phyloP scores from a whole-genome alignment of 2,329 filamentous ascomycete species.

The Beauveria asiatica region DNA sequence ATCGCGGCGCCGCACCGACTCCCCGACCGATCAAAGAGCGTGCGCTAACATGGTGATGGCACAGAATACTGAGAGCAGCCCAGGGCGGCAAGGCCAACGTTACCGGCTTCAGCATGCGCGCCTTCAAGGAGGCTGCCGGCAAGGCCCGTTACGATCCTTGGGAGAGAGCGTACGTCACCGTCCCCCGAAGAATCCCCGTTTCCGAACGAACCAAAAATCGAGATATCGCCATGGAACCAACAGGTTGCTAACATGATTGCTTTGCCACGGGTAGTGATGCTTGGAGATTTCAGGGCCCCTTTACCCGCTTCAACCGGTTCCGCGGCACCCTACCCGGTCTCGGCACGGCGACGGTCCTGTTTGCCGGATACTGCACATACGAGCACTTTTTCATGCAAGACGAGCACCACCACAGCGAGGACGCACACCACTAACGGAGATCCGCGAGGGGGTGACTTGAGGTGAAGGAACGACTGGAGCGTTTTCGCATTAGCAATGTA shows the following conservation, averaged over 20 bases:
- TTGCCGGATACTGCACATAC: constrained; percentile 80
- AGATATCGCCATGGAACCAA: neutral
- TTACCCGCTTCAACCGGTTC: constrained; percentile 84
- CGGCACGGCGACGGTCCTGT: constrained; percentile 86
- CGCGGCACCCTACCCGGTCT: constrained; percentile 79
- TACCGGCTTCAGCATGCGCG: constrained; percentile 85
- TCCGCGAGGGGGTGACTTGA: too few species aligned
- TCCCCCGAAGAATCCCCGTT: neutral
- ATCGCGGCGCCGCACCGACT: neutral
- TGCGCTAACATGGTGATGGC: neutral
- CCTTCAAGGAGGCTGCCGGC: constrained; percentile 65
- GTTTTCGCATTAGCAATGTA: neutral
- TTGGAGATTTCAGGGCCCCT: constrained; percentile 88
- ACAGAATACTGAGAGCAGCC: constrained; percentile 42
- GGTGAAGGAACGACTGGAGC: neutral
- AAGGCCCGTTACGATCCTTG: constrained; percentile 57
- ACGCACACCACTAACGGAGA: neutral
- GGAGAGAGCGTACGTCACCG: constrained; percentile 49
- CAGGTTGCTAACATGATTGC: neutral
- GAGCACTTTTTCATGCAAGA: constrained; percentile 82
- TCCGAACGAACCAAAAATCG: neutral
- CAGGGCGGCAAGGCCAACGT: constrained; percentile 58
- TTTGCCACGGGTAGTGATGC: constrained; percentile 57
- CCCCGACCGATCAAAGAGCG: neutral
- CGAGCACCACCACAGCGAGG: constrained; percentile 46